These are phyloP conservation scores for Prunus mongolica DNA, from an alignment of 306 rosid genomes.

Conservation along the genomic window DNA sequence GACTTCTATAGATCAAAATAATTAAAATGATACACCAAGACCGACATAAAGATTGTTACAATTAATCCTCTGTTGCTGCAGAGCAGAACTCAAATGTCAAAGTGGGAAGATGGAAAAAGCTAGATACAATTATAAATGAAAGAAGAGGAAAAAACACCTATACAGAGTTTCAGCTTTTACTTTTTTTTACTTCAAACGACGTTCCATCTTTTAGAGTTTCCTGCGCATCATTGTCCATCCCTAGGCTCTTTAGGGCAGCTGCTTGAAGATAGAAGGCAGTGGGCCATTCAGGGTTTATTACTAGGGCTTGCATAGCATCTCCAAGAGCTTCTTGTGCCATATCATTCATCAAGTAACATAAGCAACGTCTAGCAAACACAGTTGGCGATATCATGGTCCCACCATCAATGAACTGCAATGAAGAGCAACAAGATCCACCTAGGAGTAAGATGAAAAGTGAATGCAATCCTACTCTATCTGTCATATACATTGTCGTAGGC, in stretches of 20 bases:
- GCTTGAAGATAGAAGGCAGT: constrained; percentile 95
- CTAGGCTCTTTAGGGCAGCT: constrained; percentile 83
- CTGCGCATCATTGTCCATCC: constrained; percentile 92
- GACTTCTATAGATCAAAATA: constrained; percentile 6
- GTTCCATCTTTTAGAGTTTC: constrained; percentile 93
- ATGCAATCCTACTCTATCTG: not conserved
- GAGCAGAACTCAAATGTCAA: constrained; percentile 26
- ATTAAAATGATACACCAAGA: constrained; percentile 20
- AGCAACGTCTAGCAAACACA: constrained; percentile 79
- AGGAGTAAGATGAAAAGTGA: not conserved
- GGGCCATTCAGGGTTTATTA: constrained; percentile 78
- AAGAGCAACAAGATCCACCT: constrained; percentile 6
- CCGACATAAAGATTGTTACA: constrained; percentile 21
- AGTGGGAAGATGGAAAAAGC: constrained; percentile 13
- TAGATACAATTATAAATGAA: constrained; percentile 34
- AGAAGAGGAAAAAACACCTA: constrained; percentile 27
- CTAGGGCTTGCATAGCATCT: constrained; percentile 97
- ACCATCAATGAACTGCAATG: constrained; percentile 78
- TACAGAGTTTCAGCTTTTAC: constrained; percentile 57
- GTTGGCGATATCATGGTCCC: constrained; percentile 96
- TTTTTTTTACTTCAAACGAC: constrained; percentile 66
- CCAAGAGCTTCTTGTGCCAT: constrained; percentile 97
- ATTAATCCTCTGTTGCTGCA: constrained; percentile 20
- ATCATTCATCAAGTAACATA: constrained; percentile 85
- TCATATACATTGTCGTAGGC: not conserved